These are phyloP conservation scores for Erodium moschatum DNA, from an alignment of 441 rosid genomes.

Conservation along the genomic window DNA sequence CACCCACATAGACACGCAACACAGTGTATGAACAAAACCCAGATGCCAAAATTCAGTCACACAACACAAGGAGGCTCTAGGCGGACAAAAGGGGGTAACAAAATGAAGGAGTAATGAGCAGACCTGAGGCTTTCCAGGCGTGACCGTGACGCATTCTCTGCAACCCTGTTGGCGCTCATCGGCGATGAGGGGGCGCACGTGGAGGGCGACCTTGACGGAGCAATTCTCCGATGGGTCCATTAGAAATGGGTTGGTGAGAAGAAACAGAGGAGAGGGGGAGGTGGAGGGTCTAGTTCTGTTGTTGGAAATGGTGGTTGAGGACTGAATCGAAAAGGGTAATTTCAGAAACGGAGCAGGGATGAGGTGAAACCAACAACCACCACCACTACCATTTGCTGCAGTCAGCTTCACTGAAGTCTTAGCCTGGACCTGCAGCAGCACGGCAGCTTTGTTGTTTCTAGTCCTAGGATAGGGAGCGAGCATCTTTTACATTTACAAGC, in stretches of 20 bases:
- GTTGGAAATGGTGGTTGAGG: not conserved
- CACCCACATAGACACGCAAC: not conserved
- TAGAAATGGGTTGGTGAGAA: not conserved
- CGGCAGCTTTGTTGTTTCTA: no score
- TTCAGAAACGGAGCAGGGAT: not conserved
- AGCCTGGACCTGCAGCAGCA: no score
- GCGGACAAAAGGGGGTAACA: not conserved
- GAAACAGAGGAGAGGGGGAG: not conserved
- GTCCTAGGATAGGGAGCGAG: no score
- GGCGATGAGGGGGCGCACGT: conserved; percentile 54
- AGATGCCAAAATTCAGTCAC: not conserved
- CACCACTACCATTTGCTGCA: no score
- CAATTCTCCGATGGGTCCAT: conserved; percentile 42
- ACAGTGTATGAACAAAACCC: not conserved
- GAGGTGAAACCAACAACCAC: no score
- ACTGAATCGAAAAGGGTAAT: not conserved
- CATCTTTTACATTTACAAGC: no score
- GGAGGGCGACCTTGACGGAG: conserved; percentile 56
- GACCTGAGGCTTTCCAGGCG: conserved; percentile 61
- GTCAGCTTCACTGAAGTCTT: no score
- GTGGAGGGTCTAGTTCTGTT: not conserved
- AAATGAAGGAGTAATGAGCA: not conserved
- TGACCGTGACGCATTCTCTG: conserved; percentile 49
- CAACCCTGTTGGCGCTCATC: conserved; percentile 58
- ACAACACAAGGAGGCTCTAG: not conserved